Conservation (phyloP, 2,329 filamentous ascomycete species). For the Apiospora malaysiana region DNA sequence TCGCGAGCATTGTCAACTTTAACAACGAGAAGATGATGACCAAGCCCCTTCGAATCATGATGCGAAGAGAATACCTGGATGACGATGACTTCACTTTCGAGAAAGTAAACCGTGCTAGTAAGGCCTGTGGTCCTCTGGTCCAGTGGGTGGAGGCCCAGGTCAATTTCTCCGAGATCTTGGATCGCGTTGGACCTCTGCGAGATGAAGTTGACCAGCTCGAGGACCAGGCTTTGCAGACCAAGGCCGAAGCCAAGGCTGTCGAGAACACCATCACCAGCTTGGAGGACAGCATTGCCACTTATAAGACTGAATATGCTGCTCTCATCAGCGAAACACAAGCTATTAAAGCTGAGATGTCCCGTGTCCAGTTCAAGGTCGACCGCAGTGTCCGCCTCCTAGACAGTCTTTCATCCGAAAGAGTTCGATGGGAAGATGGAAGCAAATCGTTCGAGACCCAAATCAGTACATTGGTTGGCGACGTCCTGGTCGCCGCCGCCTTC, state of each 20-base stretch:
- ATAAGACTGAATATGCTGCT: slow-evolving; percentile 95
- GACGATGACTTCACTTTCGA: slow-evolving; percentile 97
- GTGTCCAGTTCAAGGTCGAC: slow-evolving; percentile 97
- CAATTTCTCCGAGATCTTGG: slow-evolving; percentile 95
- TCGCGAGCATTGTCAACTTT: slow-evolving; percentile 96
- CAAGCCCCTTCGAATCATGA: slow-evolving; percentile 77
- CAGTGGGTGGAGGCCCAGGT: slow-evolving; percentile 98
- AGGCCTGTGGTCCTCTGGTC: slow-evolving; percentile 94
- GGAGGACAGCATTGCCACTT: slow-evolving; percentile 89
- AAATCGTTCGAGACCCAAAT: slow-evolving; percentile 99
- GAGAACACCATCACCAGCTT: slow-evolving; percentile 84
- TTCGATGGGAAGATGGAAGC: slow-evolving; percentile 95
- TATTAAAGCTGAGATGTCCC: slow-evolving; percentile 96
- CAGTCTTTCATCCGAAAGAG: slow-evolving; percentile 91
- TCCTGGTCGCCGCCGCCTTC: slow-evolving; percentile 95
- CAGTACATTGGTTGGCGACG: slow-evolving; percentile 92
- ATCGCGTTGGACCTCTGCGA: slow-evolving; percentile 89
- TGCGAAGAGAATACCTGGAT: slow-evolving; percentile 90
- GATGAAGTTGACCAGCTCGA: slow-evolving; percentile 89
- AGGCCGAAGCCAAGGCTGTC: slow-evolving; percentile 90
- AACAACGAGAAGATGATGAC: slow-evolving; percentile 98
- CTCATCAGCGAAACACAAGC: slow-evolving; percentile 96
- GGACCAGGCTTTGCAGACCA: slow-evolving; percentile 87
- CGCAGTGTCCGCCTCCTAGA: slow-evolving; percentile 93
- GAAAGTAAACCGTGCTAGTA: slow-evolving; percentile 93